These are phyloP conservation scores for Macaranga tanarius DNA, from an alignment of 441 rosid genomes.

Conservation along the genomic window DNA sequence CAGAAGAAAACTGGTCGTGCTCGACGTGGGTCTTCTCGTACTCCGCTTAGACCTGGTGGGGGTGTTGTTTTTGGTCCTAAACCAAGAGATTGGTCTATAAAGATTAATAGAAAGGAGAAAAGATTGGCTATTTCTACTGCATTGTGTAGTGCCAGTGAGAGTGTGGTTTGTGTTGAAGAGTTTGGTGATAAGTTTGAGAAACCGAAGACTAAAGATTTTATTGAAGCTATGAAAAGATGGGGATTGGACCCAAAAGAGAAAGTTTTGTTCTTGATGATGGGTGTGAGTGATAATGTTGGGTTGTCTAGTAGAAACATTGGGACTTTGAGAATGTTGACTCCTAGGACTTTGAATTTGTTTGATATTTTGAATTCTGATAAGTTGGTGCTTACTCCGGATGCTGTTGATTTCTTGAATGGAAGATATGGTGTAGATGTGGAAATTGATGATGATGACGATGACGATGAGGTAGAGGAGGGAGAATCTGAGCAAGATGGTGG, in stretches of 20 bases:
- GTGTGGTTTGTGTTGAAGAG: constrained; percentile 76
- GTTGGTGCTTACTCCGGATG: constrained; percentile 73
- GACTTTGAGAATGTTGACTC: constrained; percentile 80
- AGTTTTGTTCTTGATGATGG: constrained; percentile 76
- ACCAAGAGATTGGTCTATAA: constrained; percentile 87
- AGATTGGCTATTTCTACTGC: constrained; percentile 83
- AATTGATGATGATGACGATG: constrained; percentile 42
- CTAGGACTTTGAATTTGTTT: constrained; percentile 80
- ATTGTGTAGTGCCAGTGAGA: constrained; percentile 61
- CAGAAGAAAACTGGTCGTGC: constrained; percentile 90
- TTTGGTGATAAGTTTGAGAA: constrained; percentile 69
- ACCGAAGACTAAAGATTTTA: constrained; percentile 78
- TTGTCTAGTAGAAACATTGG: constrained; percentile 82
- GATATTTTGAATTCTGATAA: constrained; percentile 84
- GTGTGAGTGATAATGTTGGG: constrained; percentile 57
- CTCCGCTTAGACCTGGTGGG: constrained; percentile 86
- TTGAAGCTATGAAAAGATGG: constrained; percentile 85
- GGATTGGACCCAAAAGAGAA: constrained; percentile 83
- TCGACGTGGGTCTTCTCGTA: constrained; percentile 67
- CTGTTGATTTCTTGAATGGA: constrained; percentile 68
- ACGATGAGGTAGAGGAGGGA: constrained; percentile 36
- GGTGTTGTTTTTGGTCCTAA: constrained; percentile 88
- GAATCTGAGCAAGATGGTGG: constrained; percentile 30
- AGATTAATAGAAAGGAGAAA: constrained; percentile 87
- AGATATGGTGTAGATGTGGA: constrained; percentile 62